Evolutionary conservation across 1,284 basidiomycete species (phyloP).

Genomic region (Vanrija sp.): DNA sequence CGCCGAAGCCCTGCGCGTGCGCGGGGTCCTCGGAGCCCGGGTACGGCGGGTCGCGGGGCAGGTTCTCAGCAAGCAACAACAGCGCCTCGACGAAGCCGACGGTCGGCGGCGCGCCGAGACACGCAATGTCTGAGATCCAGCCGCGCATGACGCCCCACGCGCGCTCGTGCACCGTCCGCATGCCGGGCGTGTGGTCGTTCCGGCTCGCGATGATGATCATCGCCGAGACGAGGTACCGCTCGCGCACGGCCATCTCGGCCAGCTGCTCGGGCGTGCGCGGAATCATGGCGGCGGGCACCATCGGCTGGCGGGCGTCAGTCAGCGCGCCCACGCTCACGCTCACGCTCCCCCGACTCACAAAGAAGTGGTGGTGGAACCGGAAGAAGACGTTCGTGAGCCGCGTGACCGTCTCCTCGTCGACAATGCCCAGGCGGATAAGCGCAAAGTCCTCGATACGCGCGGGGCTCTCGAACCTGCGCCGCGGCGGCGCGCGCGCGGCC

Average conservation of each 20-base stretch:
- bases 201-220: conserved; percentile 50
- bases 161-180: conserved; percentile 39
- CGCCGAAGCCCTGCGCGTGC: conserved; percentile 31
- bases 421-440: conserved; percentile 46
- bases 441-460: conserved; percentile 39
- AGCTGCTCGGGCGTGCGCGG: conserved; percentile 45
- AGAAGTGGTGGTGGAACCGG: conserved; percentile 48
- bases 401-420: conserved; percentile 37
- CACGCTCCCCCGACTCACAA: conserved; percentile 38
- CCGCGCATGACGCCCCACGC: conserved; percentile 45
- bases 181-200: conserved; percentile 31
- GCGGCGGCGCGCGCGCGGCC: too few species aligned
- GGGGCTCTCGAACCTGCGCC: background rate
- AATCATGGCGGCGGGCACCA: conserved; percentile 46
- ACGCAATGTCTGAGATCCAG: conserved; percentile 43
- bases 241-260: conserved; percentile 44
- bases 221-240: conserved; percentile 48
- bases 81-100: conserved; percentile 47
- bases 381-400: conserved; percentile 47
- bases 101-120: conserved; percentile 41
- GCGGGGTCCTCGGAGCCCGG: conserved; percentile 19
- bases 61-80: conserved; percentile 45
- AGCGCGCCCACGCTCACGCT: too few species aligned
- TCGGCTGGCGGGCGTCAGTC: conserved; percentile 33
- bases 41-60: conserved; percentile 39